A percentile compares a stretch with the other conserved stretches of the same genome.
Evolutionary conservation across 2,329 filamentous ascomycete genomes (phyloP).

Genomic region (Fusarium fracticaudum): DNA sequence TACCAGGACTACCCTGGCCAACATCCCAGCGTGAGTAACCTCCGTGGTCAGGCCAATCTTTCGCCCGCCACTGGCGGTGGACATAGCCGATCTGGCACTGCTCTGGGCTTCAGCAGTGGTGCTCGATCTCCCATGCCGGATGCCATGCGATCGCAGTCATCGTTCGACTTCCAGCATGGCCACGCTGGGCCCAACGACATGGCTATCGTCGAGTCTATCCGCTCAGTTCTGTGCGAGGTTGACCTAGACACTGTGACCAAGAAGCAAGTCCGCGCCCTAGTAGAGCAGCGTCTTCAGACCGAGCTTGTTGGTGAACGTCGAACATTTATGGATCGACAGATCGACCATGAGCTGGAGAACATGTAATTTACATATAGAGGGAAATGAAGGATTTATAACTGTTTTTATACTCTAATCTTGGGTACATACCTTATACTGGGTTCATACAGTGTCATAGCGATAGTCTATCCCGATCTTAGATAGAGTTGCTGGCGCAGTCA

Average conservation of each 20-base stretch:
- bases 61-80: slow-evolving; percentile 55
- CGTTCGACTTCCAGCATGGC: slow-evolving; percentile 70
- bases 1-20: slow-evolving; percentile 65
- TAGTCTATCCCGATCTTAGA: slow-evolving; percentile 1
- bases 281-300: slow-evolving; percentile 92
- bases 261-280: slow-evolving; percentile 91
- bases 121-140: slow-evolving; percentile 56
- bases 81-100: slow-evolving; percentile 53
- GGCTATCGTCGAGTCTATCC: slow-evolving; percentile 85
- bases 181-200: slow-evolving; percentile 77
- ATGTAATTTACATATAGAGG: slow-evolving; percentile 68
- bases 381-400: slow-evolving; percentile 3
- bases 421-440: slow-evolving; percentile 37
- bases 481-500: slow-evolving; percentile 16
- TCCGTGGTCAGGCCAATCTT: slow-evolving; percentile 58
- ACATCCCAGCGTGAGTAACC: slow-evolving; percentile 71
- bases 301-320: slow-evolving; percentile 87
- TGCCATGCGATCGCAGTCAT: slow-evolving; percentile 60
- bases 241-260: slow-evolving; percentile 98
- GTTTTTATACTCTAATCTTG: slow-evolving; percentile 30
- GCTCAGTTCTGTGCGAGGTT: slow-evolving; percentile 83
- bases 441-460: slow-evolving; percentile 25
- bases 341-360: slow-evolving; percentile 91
- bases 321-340: slow-evolving; percentile 90
- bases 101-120: slow-evolving; percentile 60